A percentile compares a stretch with the other conserved stretches of the same genome.
phyloP scores from a whole-genome alignment of 2,329 filamentous ascomycete genomes.

The Zopfia rhizophila region DNA sequence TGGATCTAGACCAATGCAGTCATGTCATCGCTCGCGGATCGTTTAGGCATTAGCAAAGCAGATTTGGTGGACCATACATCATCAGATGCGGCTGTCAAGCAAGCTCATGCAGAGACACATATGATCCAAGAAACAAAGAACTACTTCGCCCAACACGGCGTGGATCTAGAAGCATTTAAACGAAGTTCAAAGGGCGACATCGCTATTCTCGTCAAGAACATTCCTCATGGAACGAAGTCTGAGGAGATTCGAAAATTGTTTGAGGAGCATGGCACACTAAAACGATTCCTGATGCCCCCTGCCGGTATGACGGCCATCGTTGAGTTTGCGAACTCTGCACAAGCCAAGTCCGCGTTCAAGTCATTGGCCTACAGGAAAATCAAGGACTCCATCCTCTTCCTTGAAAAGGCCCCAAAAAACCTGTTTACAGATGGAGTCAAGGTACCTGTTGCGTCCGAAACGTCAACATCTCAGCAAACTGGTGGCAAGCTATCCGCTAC shows the following conservation, averaged over 20 bases:
- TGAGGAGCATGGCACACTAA: slow-evolving; percentile 84
- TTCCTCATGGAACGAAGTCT: slow-evolving; percentile 81
- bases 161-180: slow-evolving; percentile 93
- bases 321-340: slow-evolving; percentile 80
- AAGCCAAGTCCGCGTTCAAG: slow-evolving; percentile 85
- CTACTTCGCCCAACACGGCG: slow-evolving; percentile 87
- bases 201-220: slow-evolving; percentile 93
- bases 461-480: slow-evolving; percentile 39
- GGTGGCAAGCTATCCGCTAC: slow-evolving; percentile 70
- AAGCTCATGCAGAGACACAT: slow-evolving; percentile 95
- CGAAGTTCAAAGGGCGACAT: slow-evolving; percentile 84
- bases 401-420: slow-evolving; percentile 91
- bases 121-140: slow-evolving; percentile 96
- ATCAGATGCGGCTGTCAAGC: slow-evolving; percentile 92
- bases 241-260: slow-evolving; percentile 85
- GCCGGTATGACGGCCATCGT: slow-evolving; percentile 93
- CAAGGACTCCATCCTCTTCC: slow-evolving; percentile 88
- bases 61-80: slow-evolving; percentile 96
- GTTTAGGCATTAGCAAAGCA: slow-evolving; percentile 88
- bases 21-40: slow-evolving; percentile 85
- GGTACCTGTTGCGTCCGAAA: slow-evolving; percentile 43
- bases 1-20: slow-evolving; percentile 76
- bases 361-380: slow-evolving; percentile 89
- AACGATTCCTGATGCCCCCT: slow-evolving; percentile 88
- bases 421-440: slow-evolving; percentile 67